Evolutionary conservation across 352 stramenopile species (phyloP), one percentile per base, ranked within the genome.

Genomic region (Pythium sukuiense): DNA sequence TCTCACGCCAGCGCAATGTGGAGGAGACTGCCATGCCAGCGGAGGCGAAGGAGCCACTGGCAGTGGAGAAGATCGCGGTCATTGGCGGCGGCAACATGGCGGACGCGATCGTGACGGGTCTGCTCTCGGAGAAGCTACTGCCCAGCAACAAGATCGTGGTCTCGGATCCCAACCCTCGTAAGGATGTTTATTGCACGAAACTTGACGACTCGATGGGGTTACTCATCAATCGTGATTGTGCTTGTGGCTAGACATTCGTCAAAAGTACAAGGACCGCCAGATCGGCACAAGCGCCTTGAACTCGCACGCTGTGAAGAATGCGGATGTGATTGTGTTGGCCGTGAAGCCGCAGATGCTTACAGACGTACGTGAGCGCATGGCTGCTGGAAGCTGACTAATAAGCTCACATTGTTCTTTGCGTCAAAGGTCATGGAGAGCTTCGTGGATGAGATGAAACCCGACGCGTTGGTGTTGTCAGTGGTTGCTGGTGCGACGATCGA

Each of bases 311-410:
- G 73, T 92, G 14, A 82, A 85, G 32, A 83, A 88, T 57, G 85
- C 90, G n/a, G 85, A 98, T 60, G 79, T 98, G 37, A 89, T 98
- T 64, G 80, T 99, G 33, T 79, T 97, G 57, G 92, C 90, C 7
- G 92, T 98, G 18, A 99, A 99, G 74, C 96, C 96, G 12, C 96
- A 98, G 84, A 97, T 98, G 70, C 72, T 97, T 0, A 80, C 83
- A 5, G 80, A 94, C 29, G 88, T 96, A 74, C 39, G 76, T 48
- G 32, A 20, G 26, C 27, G 14, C 14, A 18, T n/a, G n/a, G n/a
- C n/a, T n/a, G n/a, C n/a, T n/a, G n/a, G n/a, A 50, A 7, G 27
- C 33, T 49, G 20, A 49, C 37, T 20, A 3, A 43, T 37, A 0
- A 1, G 26, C 24, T 56, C n/a, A 11, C 43, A 20, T 63, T 3